phyloP scores from a whole-genome alignment of 2,329 filamentous ascomycete genomes.

The Aspergillus neoniger region DNA sequence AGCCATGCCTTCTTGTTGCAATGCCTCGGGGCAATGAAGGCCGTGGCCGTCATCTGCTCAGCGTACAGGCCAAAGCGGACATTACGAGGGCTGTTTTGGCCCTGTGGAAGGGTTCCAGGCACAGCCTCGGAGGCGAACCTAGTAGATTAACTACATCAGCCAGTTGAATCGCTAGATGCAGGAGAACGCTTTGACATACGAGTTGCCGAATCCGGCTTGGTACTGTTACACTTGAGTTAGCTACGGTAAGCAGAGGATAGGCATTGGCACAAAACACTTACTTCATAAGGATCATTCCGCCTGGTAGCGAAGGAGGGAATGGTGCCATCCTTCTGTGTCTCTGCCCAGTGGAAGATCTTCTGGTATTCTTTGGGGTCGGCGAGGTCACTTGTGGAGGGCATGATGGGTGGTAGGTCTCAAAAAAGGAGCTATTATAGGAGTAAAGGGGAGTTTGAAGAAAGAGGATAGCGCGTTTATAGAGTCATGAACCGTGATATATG shows the following conservation, averaged over 20 bases:
- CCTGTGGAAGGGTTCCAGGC: constrained; percentile 42
- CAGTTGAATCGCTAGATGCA: constrained; percentile 23
- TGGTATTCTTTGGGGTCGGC: constrained; percentile 48
- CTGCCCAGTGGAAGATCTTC: constrained; percentile 60
- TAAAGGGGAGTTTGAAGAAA: not conserved
- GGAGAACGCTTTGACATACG: constrained; percentile 30
- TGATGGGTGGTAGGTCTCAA: constrained; percentile 13
- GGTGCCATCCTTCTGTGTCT: constrained; percentile 59
- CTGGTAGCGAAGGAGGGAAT: constrained; percentile 57
- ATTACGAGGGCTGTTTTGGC: constrained; percentile 41
- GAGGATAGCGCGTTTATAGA: not conserved
- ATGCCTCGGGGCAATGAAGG: constrained; percentile 59
- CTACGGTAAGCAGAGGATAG: not conserved
- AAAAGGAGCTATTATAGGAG: not conserved
- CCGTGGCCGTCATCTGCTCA: constrained; percentile 58
- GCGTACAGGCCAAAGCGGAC: constrained; percentile 41
- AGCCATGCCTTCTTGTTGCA: constrained; percentile 62
- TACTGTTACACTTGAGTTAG: constrained; percentile 42
- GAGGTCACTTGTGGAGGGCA: constrained; percentile 29
- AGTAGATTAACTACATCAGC: constrained; percentile 28
- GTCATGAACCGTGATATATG: not conserved
- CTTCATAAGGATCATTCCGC: constrained; percentile 58
- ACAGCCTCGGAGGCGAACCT: constrained; percentile 42
- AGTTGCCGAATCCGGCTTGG: constrained; percentile 59
- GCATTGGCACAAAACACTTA: constrained; percentile 26